phyloP scores from a whole-genome alignment of 148 eudicot species.

The Suaeda aralocaspica region DNA sequence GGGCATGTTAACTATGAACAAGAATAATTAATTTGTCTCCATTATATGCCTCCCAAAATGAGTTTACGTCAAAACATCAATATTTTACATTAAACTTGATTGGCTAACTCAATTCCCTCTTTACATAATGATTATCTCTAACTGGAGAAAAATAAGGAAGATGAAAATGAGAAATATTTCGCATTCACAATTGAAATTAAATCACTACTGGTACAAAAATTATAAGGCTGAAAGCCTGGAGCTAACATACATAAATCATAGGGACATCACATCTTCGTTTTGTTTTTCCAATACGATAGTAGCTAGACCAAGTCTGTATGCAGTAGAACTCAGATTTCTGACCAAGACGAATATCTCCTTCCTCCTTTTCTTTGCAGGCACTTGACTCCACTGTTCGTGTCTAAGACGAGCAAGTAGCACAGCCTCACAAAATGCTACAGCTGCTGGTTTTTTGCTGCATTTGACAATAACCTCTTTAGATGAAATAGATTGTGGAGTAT shows the following conservation, averaged over 20 bases:
- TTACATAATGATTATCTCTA: too few relatives aligned
- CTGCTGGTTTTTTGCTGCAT: conserved; percentile 75
- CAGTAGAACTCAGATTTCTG: conserved; percentile 82
- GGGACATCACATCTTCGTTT: conserved; percentile 51
- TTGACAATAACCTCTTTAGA: not conserved
- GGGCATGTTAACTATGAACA: too few relatives aligned
- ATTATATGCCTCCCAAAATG: too few relatives aligned
- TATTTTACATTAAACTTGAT: too few relatives aligned
- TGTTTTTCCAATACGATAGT: conserved; percentile 65
- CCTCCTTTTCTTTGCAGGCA: conserved; percentile 51
- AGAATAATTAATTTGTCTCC: too few relatives aligned
- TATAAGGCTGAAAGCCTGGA: not conserved
- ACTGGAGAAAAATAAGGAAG: not conserved
- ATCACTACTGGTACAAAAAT: not conserved
- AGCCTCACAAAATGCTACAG: conserved; percentile 70
- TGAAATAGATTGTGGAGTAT: not conserved
- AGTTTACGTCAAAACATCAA: too few relatives aligned
- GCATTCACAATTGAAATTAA: not conserved
- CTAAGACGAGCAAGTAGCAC: conserved; percentile 61
- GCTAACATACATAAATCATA: conserved; percentile 26
- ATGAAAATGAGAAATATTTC: too few relatives aligned
- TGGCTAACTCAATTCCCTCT: too few relatives aligned
- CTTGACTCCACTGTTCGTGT: conserved; percentile 66
- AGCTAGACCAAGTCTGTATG: conserved; percentile 78
- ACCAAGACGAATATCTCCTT: conserved; percentile 77